A percentile compares a stretch with the other conserved stretches of the same genome.
Evolutionary conservation across 306 rosid species (phyloP).

Genomic region (Carpinus viminea): DNA sequence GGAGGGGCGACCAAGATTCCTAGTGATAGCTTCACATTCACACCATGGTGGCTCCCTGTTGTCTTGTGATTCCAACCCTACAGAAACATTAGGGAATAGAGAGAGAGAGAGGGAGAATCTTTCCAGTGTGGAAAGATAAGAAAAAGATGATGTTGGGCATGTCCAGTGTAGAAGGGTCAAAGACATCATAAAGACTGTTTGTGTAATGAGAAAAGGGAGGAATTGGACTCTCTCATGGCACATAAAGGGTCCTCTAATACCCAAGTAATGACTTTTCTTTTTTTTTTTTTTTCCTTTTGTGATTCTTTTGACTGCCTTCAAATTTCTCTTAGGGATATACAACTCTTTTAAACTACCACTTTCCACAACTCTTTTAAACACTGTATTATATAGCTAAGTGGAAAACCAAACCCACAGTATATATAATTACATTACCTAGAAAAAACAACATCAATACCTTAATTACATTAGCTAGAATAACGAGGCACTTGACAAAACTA

Average conservation of each 20-base stretch:
- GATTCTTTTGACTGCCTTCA: conserved; percentile 44
- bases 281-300: conserved; percentile 16
- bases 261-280: conserved; percentile 6
- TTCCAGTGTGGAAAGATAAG: conserved; percentile 10
- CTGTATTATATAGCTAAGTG: conserved; percentile 8
- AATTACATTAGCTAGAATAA: neutral
- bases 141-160: conserved; percentile 20
- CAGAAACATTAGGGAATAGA: conserved; percentile 21
- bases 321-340: conserved; percentile 34
- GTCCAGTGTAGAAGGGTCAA: conserved; percentile 3
- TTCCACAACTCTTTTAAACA: conserved; percentile 20
- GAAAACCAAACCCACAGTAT: conserved; percentile 24
- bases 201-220: conserved; percentile 40
- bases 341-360: conserved; percentile 27
- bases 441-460: neutral
- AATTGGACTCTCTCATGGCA: conserved; percentile 44
- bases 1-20: conserved; percentile 40
- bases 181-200: conserved; percentile 21
- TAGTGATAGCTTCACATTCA: conserved; percentile 64
- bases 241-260: conserved; percentile 29
- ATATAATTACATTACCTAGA: conserved; percentile 7
- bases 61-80: conserved; percentile 49
- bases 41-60: conserved; percentile 68
- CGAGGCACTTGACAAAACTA: no score
- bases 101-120: conserved; percentile 15